Conservation (phyloP, 345 rosid genomes). For the Bruguiera gymnorhiza region DNA sequence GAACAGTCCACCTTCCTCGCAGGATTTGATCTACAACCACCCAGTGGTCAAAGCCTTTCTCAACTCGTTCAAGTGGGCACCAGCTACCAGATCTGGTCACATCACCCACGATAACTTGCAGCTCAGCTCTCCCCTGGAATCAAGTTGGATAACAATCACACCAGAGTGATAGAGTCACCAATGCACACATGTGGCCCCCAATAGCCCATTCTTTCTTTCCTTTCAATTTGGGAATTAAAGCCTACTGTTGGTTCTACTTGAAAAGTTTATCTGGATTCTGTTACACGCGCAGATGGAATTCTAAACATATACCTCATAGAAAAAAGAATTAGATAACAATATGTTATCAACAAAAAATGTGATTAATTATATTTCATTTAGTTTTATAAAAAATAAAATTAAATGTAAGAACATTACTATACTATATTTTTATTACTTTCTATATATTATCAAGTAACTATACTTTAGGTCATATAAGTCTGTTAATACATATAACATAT, state of each 20-base stretch:
- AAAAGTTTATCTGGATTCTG: neutral
- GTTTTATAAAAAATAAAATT: too few species aligned
- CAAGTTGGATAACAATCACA: conserved; percentile 5
- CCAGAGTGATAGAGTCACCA: too few species aligned
- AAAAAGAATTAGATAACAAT: too few species aligned
- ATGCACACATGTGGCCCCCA: neutral
- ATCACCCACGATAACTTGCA: conserved; percentile 20
- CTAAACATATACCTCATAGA: neutral
- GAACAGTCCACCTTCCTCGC: neutral
- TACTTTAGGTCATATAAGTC: neutral
- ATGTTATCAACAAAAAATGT: too few species aligned
- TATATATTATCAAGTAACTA: too few species aligned
- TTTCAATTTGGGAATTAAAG: neutral
- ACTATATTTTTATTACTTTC: too few species aligned
- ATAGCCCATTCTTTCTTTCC: neutral
- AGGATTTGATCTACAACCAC: neutral
- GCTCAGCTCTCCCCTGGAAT: conserved; percentile 1
- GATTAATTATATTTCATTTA: too few species aligned
- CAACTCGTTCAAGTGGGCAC: conserved; percentile 4
- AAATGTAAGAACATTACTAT: too few species aligned
- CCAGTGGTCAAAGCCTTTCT: neutral
- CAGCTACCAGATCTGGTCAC: conserved; percentile 8
- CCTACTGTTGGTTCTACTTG: neutral
- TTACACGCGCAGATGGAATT: neutral
- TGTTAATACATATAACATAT: too few species aligned